phyloP scores from a whole-genome alignment of 2,329 filamentous ascomycete genomes.

The Colletotrichum sp. region DNA sequence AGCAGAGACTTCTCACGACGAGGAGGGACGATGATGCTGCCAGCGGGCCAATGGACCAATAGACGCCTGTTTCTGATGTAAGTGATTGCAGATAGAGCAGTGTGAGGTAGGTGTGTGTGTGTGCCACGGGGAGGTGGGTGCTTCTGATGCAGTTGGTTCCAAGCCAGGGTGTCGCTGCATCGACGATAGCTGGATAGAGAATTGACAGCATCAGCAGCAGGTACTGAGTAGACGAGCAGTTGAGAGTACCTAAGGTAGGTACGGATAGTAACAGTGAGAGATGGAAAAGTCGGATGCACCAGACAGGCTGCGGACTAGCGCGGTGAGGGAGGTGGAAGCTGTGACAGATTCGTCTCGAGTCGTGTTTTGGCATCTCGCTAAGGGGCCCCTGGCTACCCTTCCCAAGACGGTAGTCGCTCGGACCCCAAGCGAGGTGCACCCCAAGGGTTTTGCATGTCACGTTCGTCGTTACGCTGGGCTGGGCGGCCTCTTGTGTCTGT shows the following conservation, averaged over 20 bases:
- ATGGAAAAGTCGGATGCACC: slow-evolving; percentile 1
- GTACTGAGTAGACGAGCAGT: neutral
- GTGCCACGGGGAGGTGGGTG: neutral
- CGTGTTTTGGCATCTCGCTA: slow-evolving; percentile 44
- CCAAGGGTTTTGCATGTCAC: slow-evolving; percentile 2
- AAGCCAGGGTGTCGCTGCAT: neutral
- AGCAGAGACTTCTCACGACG: neutral
- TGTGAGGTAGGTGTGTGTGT: neutral
- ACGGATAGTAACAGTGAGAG: neutral
- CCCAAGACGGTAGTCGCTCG: slow-evolving; percentile 9
- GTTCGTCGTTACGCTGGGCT: neutral
- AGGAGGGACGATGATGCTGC: slow-evolving; percentile 1
- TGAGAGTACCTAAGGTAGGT: neutral
- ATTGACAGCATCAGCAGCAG: neutral
- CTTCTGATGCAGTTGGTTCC: neutral
- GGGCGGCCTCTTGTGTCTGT: neutral
- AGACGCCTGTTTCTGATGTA: neutral
- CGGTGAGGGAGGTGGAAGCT: slow-evolving; percentile 25
- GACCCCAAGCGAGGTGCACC: neutral
- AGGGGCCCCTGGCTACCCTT: slow-evolving; percentile 8
- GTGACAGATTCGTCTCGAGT: slow-evolving; percentile 58
- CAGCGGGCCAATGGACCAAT: slow-evolving; percentile 4
- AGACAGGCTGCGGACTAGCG: slow-evolving; percentile 1
- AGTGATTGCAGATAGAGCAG: neutral
- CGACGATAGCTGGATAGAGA: neutral